phyloP scores from a whole-genome alignment of 2,329 filamentous ascomycete species.

The Beauveria sp. region DNA sequence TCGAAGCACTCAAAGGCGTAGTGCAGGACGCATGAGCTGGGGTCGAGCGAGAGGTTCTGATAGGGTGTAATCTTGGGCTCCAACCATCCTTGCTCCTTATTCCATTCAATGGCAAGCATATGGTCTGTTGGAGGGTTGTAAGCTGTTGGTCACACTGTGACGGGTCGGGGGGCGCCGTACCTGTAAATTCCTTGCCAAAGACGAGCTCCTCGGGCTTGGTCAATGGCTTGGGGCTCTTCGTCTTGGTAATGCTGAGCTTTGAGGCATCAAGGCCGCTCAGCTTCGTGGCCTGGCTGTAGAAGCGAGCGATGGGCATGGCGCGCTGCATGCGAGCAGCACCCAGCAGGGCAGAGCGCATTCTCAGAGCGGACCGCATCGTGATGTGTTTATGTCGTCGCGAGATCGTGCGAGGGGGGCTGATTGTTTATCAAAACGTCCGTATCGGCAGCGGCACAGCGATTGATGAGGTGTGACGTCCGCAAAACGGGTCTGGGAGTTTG shows the following conservation, averaged over 20 bases:
- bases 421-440: not conserved
- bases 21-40: conserved; percentile 94
- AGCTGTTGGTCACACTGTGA: not conserved
- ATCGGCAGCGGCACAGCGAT: not conserved
- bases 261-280: conserved; percentile 67
- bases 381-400: not conserved
- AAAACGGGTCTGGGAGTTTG: not conserved
- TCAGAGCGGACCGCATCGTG: conserved; percentile 10
- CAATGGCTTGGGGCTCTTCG: conserved; percentile 65
- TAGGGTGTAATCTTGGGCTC: conserved; percentile 81
- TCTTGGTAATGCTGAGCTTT: conserved; percentile 68
- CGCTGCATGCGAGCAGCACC: conserved; percentile 29
- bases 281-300: conserved; percentile 46
- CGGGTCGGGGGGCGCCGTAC: conserved; percentile 35
- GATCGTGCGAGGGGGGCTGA: not conserved
- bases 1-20: conserved; percentile 98
- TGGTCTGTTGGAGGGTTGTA: conserved; percentile 57
- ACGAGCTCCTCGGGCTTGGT: conserved; percentile 72
- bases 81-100: conserved; percentile 73
- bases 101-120: conserved; percentile 96
- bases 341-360: conserved; percentile 28
- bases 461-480: not conserved
- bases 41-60: conserved; percentile 94
- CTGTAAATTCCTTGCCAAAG: conserved; percentile 87
- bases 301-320: conserved; percentile 24